Conservation (phyloP, 176 grass and related monocot species). For the Oryza glumipatula region DNA sequence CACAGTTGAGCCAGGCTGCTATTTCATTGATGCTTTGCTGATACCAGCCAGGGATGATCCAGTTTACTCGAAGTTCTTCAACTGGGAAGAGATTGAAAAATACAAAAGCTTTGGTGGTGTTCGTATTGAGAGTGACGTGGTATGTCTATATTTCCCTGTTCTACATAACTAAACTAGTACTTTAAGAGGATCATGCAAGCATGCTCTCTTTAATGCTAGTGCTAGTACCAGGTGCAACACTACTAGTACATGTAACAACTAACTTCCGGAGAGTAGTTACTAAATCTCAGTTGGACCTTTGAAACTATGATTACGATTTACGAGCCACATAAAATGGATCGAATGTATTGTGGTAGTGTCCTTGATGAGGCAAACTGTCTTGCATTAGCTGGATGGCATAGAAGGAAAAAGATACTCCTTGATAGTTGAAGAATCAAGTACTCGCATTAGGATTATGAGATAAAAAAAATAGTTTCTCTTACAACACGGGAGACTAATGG, state of each 20-base stretch:
- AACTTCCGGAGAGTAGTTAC: background rate
- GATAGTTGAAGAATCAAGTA: conserved; percentile 22
- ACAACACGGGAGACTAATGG: background rate
- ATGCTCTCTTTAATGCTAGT: background rate
- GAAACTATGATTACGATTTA: background rate
- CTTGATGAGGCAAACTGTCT: conserved; percentile 3
- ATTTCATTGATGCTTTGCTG: conserved; percentile 86
- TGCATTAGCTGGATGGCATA: background rate
- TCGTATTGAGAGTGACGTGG: conserved; percentile 95
- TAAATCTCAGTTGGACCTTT: background rate
- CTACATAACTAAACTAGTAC: background rate
- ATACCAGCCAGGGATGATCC: conserved; percentile 59
- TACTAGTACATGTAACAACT: background rate
- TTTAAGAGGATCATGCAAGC: background rate
- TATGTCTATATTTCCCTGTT: conserved; percentile 49
- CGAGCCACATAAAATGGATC: background rate
- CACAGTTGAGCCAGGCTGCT: conserved; percentile 94
- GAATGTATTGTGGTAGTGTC: background rate
- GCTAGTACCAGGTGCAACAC: background rate
- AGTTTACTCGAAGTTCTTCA: conserved; percentile 73
- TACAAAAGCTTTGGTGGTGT: conserved; percentile 88
- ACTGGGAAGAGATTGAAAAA: conserved; percentile 66
- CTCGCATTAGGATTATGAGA: background rate
- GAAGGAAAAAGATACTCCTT: background rate
- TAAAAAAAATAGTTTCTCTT: background rate